Percentiles rank a stretch among this genome's conserved stretches.
These are phyloP conservation scores for Pterocarpus macrocarpus DNA, from an alignment of 306 rosid species.

Conservation along the genomic window DNA sequence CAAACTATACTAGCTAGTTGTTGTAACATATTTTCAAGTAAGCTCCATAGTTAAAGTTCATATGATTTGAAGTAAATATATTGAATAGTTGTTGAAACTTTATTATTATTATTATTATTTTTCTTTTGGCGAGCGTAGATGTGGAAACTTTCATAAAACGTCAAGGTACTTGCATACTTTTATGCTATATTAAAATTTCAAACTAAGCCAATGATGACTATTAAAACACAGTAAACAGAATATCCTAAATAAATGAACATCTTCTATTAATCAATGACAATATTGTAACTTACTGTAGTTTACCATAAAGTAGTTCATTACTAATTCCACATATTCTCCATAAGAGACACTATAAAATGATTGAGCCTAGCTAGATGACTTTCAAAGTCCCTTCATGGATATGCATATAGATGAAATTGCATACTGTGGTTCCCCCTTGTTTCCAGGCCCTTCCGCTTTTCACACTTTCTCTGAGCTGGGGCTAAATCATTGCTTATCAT, in stretches of 20 bases:
- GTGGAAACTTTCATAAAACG: constrained; percentile 20
- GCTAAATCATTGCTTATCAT: constrained; percentile 30
- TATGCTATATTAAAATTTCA: constrained; percentile 1
- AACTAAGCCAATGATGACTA: constrained; percentile 4
- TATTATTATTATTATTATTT: too few relatives aligned
- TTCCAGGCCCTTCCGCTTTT: constrained; percentile 13
- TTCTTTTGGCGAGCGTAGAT: not conserved
- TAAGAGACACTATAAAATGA: not conserved
- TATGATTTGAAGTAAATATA: not conserved
- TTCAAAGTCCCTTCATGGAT: not conserved
- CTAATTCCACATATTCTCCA: not conserved
- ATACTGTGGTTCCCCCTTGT: not conserved
- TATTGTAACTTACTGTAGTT: not conserved
- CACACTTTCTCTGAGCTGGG: constrained; percentile 31
- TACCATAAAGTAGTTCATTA: not conserved
- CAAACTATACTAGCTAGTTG: not conserved
- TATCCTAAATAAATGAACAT: constrained; percentile 18
- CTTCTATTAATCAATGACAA: not conserved
- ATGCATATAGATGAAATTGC: not conserved
- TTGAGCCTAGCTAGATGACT: not conserved
- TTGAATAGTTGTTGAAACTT: not conserved
- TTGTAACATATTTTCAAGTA: not conserved
- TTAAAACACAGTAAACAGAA: not conserved
- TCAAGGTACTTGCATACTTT: not conserved
- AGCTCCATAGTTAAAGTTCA: not conserved